Percentiles rank a stretch among this genome's conserved stretches.
Evolutionary conservation across 345 rosid species (phyloP).

Genomic region (Gossypium rotundifolium): DNA sequence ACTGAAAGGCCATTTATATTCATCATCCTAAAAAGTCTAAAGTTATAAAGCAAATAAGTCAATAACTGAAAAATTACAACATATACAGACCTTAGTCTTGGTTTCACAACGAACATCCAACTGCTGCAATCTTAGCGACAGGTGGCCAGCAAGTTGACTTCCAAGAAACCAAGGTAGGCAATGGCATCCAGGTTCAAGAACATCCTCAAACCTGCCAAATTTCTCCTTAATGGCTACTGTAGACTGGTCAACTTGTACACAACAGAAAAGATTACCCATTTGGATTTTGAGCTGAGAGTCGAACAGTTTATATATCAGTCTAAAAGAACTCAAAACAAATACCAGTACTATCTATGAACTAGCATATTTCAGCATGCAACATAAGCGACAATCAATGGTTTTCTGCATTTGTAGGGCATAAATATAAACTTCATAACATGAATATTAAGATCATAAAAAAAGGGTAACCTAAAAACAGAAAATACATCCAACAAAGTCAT

Average conservation of each 20-base stretch:
- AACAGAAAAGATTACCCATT: slow-evolving; percentile 50
- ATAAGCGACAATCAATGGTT: too few relatives aligned
- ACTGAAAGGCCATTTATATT: not conserved
- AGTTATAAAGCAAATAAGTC: not conserved
- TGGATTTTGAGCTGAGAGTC: slow-evolving; percentile 17
- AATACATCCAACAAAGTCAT: too few relatives aligned
- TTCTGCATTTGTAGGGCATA: not conserved
- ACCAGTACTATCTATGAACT: too few relatives aligned
- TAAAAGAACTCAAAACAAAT: not conserved
- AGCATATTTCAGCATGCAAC: too few relatives aligned
- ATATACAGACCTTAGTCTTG: not conserved
- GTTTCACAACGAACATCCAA: slow-evolving; percentile 7
- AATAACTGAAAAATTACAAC: not conserved
- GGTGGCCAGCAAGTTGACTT: not conserved
- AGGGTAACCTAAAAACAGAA: not conserved
- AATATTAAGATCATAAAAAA: not conserved
- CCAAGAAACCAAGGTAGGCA: slow-evolving; percentile 58
- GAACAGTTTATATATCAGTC: not conserved
- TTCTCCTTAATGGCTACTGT: slow-evolving; percentile 45
- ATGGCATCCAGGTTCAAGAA: slow-evolving; percentile 62
- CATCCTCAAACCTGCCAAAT: slow-evolving; percentile 48
- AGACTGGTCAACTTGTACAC: slow-evolving; percentile 52
- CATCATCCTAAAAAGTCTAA: not conserved
- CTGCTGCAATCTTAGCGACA: slow-evolving; percentile 1
- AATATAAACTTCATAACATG: not conserved